These are phyloP conservation scores for Daldinia grandis DNA, from an alignment of 495 filamentous ascomycete species.

Conservation along the genomic window DNA sequence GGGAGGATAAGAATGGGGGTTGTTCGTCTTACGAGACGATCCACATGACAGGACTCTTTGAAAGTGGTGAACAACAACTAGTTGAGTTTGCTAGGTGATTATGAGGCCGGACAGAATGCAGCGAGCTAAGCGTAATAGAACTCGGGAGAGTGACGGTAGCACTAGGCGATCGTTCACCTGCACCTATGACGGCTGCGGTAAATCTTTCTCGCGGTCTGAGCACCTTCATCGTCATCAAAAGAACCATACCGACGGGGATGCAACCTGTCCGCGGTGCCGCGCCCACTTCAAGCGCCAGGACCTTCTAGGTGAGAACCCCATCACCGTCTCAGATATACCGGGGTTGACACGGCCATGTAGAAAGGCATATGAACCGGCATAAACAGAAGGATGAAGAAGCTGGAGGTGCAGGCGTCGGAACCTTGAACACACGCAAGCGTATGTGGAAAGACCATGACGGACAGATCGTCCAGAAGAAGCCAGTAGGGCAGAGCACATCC, in stretches of 20 bases:
- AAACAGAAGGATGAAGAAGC: slow-evolving; percentile 68
- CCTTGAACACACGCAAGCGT: slow-evolving; percentile 68
- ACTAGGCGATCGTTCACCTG: slow-evolving; percentile 21
- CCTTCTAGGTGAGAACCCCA: slow-evolving; percentile 56
- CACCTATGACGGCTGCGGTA: slow-evolving; percentile 56
- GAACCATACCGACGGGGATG: slow-evolving; percentile 64
- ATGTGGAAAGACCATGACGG: slow-evolving; percentile 66
- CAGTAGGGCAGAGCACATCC: slow-evolving; percentile 36
- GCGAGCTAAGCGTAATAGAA: slow-evolving; percentile 29
- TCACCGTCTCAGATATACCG: slow-evolving; percentile 5
- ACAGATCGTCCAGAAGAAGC: slow-evolving; percentile 59
- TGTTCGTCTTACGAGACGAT: slow-evolving; percentile 9
- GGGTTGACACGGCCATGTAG: slow-evolving; percentile 47
- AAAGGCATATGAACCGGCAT: slow-evolving; percentile 67
- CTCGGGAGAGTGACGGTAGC: slow-evolving; percentile 17
- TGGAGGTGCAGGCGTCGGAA: slow-evolving; percentile 64
- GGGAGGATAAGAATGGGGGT: slow-evolving; percentile 35
- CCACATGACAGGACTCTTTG: slow-evolving; percentile 24
- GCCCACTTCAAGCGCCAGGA: slow-evolving; percentile 67
- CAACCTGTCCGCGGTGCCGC: slow-evolving; percentile 63
- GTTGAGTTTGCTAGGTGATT: not conserved
- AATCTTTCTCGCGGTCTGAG: slow-evolving; percentile 66
- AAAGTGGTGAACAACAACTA: slow-evolving; percentile 37
- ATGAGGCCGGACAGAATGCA: slow-evolving; percentile 30
- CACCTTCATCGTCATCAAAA: slow-evolving; percentile 67